Evolutionary conservation across 148 eudicot species (phyloP).

Genomic region (Suaeda aralocaspica): DNA sequence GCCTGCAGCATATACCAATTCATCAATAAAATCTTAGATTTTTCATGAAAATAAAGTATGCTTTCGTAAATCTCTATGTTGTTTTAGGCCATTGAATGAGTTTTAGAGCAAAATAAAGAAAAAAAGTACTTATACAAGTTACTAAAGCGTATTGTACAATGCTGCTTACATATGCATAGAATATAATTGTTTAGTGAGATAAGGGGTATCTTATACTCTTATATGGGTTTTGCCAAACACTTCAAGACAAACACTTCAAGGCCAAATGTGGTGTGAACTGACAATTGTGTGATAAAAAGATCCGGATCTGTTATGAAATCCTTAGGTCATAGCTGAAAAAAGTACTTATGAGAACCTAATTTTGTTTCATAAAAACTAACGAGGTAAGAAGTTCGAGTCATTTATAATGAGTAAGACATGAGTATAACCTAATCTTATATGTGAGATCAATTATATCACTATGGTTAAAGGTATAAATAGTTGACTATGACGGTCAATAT

Average conservation of each 20-base stretch:
- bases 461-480: not conserved
- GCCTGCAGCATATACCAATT: conserved; percentile 39
- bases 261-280: too few relatives aligned
- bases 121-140: not conserved
- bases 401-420: not conserved
- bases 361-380: too few relatives aligned
- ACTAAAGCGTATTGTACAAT: not conserved
- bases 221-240: too few relatives aligned
- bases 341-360: too few relatives aligned
- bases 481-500: not conserved
- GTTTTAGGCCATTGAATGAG: too few relatives aligned
- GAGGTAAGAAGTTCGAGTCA: not conserved
- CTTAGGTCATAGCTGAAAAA: too few relatives aligned
- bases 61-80: not conserved
- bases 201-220: too few relatives aligned
- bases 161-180: not conserved
- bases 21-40: not conserved
- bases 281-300: too few relatives aligned
- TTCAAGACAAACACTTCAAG: too few relatives aligned
- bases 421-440: not conserved
- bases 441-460: not conserved
- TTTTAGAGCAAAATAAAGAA: not conserved
- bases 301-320: too few relatives aligned
- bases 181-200: too few relatives aligned
- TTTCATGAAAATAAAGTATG: not conserved